A percentile compares a stretch with the other conserved stretches of the same genome.
phyloP scores from a whole-genome alignment of 768 basidiomycete genomes.

The Dendrothele bispora region DNA sequence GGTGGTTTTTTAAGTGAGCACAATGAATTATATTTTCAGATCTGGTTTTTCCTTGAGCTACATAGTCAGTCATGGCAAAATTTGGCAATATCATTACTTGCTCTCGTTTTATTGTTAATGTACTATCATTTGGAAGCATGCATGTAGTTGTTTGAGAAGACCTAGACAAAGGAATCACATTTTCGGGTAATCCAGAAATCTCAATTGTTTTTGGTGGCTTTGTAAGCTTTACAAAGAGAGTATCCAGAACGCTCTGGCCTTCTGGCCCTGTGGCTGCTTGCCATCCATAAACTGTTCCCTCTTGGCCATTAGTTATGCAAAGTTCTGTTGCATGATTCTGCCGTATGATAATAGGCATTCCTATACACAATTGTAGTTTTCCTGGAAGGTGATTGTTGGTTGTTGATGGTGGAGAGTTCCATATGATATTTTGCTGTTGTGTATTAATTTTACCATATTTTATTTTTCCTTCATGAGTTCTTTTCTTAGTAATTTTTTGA shows the following conservation, averaged over 20 bases:
- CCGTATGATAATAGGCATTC: slow-evolving; percentile 32
- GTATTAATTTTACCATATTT: no score
- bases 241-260: slow-evolving; percentile 25
- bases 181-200: slow-evolving; percentile 24
- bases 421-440: slow-evolving; percentile 15
- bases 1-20: background rate
- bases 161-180: slow-evolving; percentile 32
- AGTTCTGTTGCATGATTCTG: slow-evolving; percentile 31
- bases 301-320: slow-evolving; percentile 35
- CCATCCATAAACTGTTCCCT: slow-evolving; percentile 32
- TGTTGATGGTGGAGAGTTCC: slow-evolving; percentile 10
- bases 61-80: slow-evolving; percentile 8
- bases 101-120: slow-evolving; percentile 10
- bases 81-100: slow-evolving; percentile 13
- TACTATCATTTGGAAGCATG: slow-evolving; percentile 18
- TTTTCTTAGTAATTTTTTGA: no score
- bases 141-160: slow-evolving; percentile 3
- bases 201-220: slow-evolving; percentile 22
- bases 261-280: slow-evolving; percentile 9
- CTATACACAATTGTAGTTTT: slow-evolving; percentile 27
- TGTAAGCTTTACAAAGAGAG: slow-evolving; percentile 26
- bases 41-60: slow-evolving; percentile 1
- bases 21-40: background rate
- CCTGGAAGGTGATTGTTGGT: slow-evolving; percentile 21
- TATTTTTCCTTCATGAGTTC: no score